phyloP scores from a whole-genome alignment of 352 stramenopile species.

The Globisporangium nodosum region DNA sequence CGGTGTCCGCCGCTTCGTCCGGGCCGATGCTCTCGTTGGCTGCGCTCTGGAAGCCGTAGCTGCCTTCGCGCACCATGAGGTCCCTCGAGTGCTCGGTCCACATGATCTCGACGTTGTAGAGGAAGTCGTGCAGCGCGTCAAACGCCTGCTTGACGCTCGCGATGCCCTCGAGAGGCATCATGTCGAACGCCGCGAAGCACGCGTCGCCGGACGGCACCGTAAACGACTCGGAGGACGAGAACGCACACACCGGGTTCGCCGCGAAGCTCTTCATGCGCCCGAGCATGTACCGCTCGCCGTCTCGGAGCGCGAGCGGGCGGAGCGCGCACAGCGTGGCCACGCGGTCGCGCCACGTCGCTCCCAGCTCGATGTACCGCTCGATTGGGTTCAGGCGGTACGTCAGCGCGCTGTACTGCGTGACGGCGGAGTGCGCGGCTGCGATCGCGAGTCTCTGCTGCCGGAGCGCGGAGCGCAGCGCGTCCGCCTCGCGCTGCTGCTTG shows the following conservation, averaged over 20 bases:
- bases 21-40: background rate
- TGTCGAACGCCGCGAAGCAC: slow-evolving; percentile 21
- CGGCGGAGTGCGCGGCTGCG: background rate
- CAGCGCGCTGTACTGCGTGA: background rate
- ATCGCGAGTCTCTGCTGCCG: background rate
- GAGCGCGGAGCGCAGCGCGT: background rate
- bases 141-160: slow-evolving; percentile 2
- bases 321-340: background rate
- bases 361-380: background rate
- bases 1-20: background rate
- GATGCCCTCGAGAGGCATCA: slow-evolving; percentile 2
- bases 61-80: slow-evolving; percentile 30
- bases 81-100: slow-evolving; percentile 18
- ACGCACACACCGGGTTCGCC: slow-evolving; percentile 14
- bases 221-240: slow-evolving; percentile 20
- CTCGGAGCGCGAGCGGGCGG: background rate
- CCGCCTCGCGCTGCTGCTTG: background rate
- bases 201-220: slow-evolving; percentile 15
- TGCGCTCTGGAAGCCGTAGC: slow-evolving; percentile 1
- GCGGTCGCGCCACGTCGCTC: background rate
- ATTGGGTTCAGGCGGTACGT: background rate
- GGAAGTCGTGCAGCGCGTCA: slow-evolving; percentile 1
- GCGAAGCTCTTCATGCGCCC: slow-evolving; percentile 13
- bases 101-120: slow-evolving; percentile 11
- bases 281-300: slow-evolving; percentile 18